phyloP scores from a whole-genome alignment of 768 basidiomycete species.

The Calocera cornea region DNA sequence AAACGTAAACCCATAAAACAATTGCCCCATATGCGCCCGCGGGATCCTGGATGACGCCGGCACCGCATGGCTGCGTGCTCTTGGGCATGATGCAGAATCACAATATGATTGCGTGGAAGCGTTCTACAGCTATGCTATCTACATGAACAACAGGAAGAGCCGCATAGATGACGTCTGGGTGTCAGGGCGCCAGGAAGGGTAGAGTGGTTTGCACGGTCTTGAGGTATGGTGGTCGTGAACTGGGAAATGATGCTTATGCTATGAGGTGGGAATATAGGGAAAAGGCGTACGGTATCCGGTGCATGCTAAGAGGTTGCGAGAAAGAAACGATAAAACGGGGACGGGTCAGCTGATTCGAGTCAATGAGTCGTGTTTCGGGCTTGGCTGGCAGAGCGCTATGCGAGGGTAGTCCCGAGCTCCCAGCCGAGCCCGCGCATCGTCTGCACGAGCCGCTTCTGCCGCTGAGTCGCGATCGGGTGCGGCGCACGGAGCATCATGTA shows the following conservation, averaged over 20 bases:
- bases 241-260: neutral
- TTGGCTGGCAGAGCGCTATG: neutral
- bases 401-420: neutral
- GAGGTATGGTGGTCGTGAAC: neutral
- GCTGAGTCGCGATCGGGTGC: neutral
- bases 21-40: too few relatives aligned
- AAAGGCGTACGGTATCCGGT: neutral
- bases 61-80: too few relatives aligned
- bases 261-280: neutral
- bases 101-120: neutral
- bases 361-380: neutral
- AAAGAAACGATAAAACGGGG: too few relatives aligned
- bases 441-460: neutral
- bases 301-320: too few relatives aligned
- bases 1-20: too few relatives aligned
- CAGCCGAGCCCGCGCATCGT: constrained; percentile 1
- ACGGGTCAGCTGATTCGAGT: too few relatives aligned
- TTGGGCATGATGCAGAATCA: neutral
- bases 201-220: too few relatives aligned
- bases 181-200: too few relatives aligned
- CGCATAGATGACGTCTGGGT: too few relatives aligned
- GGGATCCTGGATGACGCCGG: too few relatives aligned
- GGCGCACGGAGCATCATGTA: neutral
- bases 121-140: neutral
- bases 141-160: neutral